phyloP scores from a whole-genome alignment of 2,329 filamentous ascomycete genomes.

The Fusarium oxysporum region DNA sequence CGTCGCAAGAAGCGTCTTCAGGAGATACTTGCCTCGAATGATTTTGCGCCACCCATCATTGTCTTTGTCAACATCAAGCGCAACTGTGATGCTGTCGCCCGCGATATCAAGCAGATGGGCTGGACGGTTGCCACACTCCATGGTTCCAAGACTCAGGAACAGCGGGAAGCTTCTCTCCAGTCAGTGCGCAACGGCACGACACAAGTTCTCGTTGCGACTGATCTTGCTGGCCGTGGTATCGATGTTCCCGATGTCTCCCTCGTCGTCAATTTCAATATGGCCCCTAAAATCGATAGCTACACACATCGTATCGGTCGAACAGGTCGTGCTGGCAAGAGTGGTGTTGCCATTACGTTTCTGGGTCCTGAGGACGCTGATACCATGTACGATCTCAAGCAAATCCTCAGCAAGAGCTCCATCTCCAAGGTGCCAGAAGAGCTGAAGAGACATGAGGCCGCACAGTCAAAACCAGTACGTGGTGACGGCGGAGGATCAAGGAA shows the following conservation, averaged over 20 bases:
- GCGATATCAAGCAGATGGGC: slow-evolving; percentile 94
- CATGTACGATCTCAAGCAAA: slow-evolving; percentile 95
- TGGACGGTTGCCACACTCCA: slow-evolving; percentile 91
- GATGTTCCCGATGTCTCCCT: slow-evolving; percentile 94
- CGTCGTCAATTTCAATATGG: slow-evolving; percentile 99
- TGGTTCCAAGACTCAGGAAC: slow-evolving; percentile 96
- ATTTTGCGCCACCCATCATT: slow-evolving; percentile 91
- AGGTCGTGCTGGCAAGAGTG: slow-evolving; percentile 95
- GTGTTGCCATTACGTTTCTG: slow-evolving; percentile 95
- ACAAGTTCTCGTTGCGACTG: slow-evolving; percentile 93
- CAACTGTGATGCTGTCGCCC: slow-evolving; percentile 94
- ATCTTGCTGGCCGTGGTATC: slow-evolving; percentile 96
- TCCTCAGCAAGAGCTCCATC: slow-evolving; percentile 90
- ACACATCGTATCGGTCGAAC: slow-evolving; percentile 97
- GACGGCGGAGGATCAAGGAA: slow-evolving; percentile 46
- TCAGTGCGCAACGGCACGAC: slow-evolving; percentile 84
- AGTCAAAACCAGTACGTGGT: slow-evolving; percentile 74
- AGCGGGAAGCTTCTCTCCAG: slow-evolving; percentile 91
- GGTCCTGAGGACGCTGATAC: slow-evolving; percentile 90
- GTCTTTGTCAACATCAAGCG: slow-evolving; percentile 99
- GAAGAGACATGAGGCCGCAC: slow-evolving; percentile 88
- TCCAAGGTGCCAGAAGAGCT: slow-evolving; percentile 93
- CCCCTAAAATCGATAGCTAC: slow-evolving; percentile 90
- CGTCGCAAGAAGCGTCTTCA: slow-evolving; percentile 96
- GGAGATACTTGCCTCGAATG: slow-evolving; percentile 84